phyloP scores from a whole-genome alignment of 2,329 filamentous ascomycete genomes.

The Lasiodiplodia sp. region DNA sequence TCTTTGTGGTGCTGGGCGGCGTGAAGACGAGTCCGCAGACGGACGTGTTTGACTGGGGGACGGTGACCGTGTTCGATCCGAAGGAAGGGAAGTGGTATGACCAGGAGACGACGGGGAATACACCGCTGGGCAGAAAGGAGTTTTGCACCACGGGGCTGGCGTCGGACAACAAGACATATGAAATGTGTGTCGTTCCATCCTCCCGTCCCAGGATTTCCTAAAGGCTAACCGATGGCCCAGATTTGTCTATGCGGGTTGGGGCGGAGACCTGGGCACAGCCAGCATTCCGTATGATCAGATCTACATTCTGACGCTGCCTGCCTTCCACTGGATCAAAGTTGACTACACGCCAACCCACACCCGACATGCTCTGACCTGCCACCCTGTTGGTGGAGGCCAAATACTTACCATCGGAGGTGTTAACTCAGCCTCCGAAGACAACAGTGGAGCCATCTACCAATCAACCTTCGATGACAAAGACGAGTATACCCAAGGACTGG shows the following conservation, averaged over 20 bases:
- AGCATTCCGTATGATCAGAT: slow-evolving; percentile 23
- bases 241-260: slow-evolving; percentile 30
- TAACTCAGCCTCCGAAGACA: not conserved
- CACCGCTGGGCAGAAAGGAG: slow-evolving; percentile 19
- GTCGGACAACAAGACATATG: slow-evolving; percentile 25
- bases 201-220: too few relatives aligned
- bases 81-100: slow-evolving; percentile 14
- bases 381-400: slow-evolving; percentile 29
- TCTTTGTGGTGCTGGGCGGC: slow-evolving; percentile 29
- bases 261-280: slow-evolving; percentile 16
- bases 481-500: slow-evolving; percentile 23
- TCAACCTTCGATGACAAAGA: slow-evolving; percentile 13
- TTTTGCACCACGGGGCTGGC: slow-evolving; percentile 28
- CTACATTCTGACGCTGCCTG: slow-evolving; percentile 30
- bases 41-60: not conserved
- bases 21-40: slow-evolving; percentile 6
- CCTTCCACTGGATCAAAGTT: slow-evolving; percentile 30
- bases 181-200: slow-evolving; percentile 1
- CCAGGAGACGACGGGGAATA: slow-evolving; percentile 22
- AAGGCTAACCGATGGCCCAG: not conserved
- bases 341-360: slow-evolving; percentile 16
- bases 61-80: slow-evolving; percentile 24
- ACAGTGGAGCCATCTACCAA: not conserved
- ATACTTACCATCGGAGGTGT: slow-evolving; percentile 31
- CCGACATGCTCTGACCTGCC: slow-evolving; percentile 29